A percentile compares a stretch with the other conserved stretches of the same genome.
phyloP scores from a whole-genome alignment of 2,329 filamentous ascomycete species.

The Tolypocladium sp. region DNA sequence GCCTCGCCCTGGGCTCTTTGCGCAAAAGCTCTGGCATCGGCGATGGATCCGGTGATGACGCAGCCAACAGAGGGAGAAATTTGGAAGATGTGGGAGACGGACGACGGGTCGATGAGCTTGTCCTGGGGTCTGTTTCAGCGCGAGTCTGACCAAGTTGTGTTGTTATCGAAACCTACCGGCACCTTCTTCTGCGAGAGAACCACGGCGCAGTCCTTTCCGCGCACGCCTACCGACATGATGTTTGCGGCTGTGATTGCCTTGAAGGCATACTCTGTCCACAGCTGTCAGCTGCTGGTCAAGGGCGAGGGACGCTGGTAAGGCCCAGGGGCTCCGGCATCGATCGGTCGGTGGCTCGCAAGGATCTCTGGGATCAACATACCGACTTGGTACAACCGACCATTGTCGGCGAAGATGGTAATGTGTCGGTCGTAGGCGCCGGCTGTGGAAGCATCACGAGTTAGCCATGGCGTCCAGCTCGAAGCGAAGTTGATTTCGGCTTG shows the following conservation, averaged over 20 bases:
- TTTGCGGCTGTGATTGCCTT: constrained; percentile 99
- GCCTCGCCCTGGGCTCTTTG: constrained; percentile 91
- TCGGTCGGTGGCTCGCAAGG: not conserved
- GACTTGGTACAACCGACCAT: constrained; percentile 98
- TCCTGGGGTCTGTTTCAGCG: constrained; percentile 50
- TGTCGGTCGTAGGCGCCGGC: constrained; percentile 89
- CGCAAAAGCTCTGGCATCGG: constrained; percentile 88
- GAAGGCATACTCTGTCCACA: constrained; percentile 88
- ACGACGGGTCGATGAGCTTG: constrained; percentile 96
- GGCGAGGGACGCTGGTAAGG: not conserved
- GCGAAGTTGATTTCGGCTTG: constrained; percentile 4
- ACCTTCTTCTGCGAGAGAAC: constrained; percentile 99
- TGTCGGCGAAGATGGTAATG: constrained; percentile 99
- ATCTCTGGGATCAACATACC: constrained; percentile 52
- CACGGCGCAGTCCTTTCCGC: constrained; percentile 94
- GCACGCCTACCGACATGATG: constrained; percentile 93
- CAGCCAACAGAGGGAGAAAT: constrained; percentile 94
- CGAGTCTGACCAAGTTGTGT: not conserved
- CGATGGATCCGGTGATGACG: constrained; percentile 98
- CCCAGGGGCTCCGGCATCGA: not conserved
- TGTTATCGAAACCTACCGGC: constrained; percentile 55
- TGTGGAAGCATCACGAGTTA: constrained; percentile 17
- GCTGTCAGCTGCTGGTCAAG: not conserved
- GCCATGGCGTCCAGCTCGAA: constrained; percentile 6
- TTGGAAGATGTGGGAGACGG: constrained; percentile 95